Evolutionary conservation across 768 basidiomycete genomes (phyloP), one percentile per base, ranked within the genome.

Genomic region (Phaffia tasmanica): DNA sequence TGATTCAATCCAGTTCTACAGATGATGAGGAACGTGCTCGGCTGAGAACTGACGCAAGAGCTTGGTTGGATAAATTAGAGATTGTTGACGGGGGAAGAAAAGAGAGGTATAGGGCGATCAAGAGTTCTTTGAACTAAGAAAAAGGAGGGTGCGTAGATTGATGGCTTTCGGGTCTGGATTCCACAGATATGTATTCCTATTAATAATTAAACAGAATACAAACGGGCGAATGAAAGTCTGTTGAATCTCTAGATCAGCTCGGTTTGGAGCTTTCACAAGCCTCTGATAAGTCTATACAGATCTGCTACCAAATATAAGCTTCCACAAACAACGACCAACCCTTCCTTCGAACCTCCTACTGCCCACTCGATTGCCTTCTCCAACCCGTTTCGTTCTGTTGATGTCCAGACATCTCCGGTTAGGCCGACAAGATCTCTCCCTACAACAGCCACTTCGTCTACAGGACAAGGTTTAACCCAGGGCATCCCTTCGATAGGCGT

Each of bases 251-350:
- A 42, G 11, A 42, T 4, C 35, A 11, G 11, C 35, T 42, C 11
- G 35, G 11, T 11, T 11, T 42, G 35, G 11, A 42, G 6, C 4
- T 42, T 4, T 42, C 35, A 42, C 35, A 42, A 54, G 5, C 53
- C 23, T 30, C 58, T 49, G 11, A 72, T 76, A 32, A 85, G 71
- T 65, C 91, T 79, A 78, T 94, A 95, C 64, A 93, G 84, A 78
- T 98, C 94, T 14, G 91, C 90, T 1, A 91, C 89, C 49, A 97
- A 82, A 77, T 99, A 99, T 72, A 98, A 75, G 77, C 95, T 98
- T 49, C 94, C 95, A 27, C 89, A 86, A 0, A 94, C 73, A 15
- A 95, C 81, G 0, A 87, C 81, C 62, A 90, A 72, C n/a, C 73
- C 74, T 11, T 72, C 76, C 0, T 75, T 71, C 8, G 68, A 59